These are phyloP conservation scores for Geosiphon pyriformis DNA, from an alignment of 192 early-diverging fungal genomes.

Conservation along the genomic window DNA sequence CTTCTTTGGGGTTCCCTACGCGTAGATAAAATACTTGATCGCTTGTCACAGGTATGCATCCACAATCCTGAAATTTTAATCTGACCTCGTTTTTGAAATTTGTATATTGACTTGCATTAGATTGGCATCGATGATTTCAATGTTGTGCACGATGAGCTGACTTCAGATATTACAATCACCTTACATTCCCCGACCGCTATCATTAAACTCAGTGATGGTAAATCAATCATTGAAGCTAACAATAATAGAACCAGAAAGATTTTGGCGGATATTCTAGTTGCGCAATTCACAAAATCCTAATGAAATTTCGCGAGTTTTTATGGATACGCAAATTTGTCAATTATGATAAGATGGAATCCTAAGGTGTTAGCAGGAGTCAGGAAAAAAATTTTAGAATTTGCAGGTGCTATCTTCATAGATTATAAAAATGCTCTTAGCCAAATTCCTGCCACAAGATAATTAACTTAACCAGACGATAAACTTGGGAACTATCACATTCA, in stretches of 20 bases:
- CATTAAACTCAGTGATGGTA: background rate
- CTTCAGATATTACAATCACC: background rate
- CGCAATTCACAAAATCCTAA: too few relatives aligned
- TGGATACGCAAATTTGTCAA: too few relatives aligned
- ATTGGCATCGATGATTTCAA: slow-evolving; percentile 7
- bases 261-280: too few relatives aligned
- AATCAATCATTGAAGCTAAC: slow-evolving; percentile 1
- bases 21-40: background rate
- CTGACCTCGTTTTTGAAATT: background rate
- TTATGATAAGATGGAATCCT: too few relatives aligned
- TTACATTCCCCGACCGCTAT: slow-evolving; percentile 7
- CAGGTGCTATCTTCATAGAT: too few relatives aligned
- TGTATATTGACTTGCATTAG: background rate
- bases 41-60: background rate
- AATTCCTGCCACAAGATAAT: too few relatives aligned
- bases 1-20: background rate
- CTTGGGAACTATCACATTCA: too few relatives aligned
- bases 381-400: too few relatives aligned
- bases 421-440: too few relatives aligned
- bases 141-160: background rate
- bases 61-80: background rate
- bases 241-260: slow-evolving; percentile 5
- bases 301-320: too few relatives aligned
- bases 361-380: too few relatives aligned
- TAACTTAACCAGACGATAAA: too few relatives aligned